These are phyloP conservation scores for Flaveria floridana DNA, from an alignment of 140 eudicot genomes.

Conservation along the genomic window DNA sequence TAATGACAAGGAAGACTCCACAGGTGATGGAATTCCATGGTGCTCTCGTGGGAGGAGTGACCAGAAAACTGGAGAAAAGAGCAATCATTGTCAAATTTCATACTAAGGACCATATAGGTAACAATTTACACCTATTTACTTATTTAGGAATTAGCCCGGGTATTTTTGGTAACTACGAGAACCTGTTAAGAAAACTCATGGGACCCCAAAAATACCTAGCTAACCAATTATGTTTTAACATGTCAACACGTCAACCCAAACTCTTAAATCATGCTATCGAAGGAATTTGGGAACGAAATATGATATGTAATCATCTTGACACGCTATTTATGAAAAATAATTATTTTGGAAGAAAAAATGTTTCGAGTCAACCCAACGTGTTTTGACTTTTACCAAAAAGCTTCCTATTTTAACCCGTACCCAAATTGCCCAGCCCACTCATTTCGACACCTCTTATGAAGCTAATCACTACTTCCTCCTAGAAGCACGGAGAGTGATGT, in stretches of 20 bases:
- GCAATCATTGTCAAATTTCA: slow-evolving; percentile 12
- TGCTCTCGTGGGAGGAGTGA: slow-evolving; percentile 70
- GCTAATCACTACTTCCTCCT: slow-evolving; percentile 5
- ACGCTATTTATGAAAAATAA: background rate
- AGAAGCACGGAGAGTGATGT: background rate
- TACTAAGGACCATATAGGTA: background rate
- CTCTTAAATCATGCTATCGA: background rate
- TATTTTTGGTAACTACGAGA: background rate
- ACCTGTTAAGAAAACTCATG: no score
- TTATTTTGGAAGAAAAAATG: background rate
- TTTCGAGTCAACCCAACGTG: background rate
- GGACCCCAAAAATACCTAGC: no score
- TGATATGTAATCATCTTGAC: background rate
- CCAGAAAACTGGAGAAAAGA: slow-evolving; percentile 68
- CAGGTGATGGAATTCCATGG: slow-evolving; percentile 53
- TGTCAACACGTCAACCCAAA: background rate
- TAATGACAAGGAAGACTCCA: slow-evolving; percentile 77
- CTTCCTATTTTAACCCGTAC: background rate
- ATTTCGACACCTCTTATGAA: slow-evolving; percentile 2
- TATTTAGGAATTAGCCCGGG: background rate
- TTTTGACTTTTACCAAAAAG: background rate
- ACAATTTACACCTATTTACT: background rate
- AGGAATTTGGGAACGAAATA: background rate
- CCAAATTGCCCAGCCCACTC: background rate
- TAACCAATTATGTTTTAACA: background rate